A percentile compares a stretch with the other conserved stretches of the same genome.
phyloP scores from a whole-genome alignment of 1,139 yeast species.

The Magnusiomyces ingens region DNA sequence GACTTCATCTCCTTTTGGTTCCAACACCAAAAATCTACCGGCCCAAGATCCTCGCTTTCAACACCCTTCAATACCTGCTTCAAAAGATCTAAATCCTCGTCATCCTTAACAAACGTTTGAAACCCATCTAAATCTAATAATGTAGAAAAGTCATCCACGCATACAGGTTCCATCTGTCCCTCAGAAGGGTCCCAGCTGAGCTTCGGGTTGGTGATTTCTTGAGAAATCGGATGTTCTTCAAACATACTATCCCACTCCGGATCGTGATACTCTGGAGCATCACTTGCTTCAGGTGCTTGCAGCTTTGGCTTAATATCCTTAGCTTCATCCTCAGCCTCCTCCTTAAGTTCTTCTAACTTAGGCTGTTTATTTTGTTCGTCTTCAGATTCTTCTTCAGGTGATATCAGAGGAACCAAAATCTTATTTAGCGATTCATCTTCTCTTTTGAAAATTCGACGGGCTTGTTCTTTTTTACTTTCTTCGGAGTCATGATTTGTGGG shows the following conservation, averaged over 20 bases:
- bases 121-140: conserved; percentile 45
- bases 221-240: conserved; percentile 6
- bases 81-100: conserved; percentile 60
- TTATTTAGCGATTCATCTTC: no score
- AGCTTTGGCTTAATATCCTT: neutral
- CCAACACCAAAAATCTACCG: conserved; percentile 65
- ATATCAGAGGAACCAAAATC: no score
- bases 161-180: conserved; percentile 45
- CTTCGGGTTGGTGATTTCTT: conserved; percentile 4
- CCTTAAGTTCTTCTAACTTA: neutral
- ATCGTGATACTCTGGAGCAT: conserved; percentile 10
- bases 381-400: neutral
- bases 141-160: conserved; percentile 36
- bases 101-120: conserved; percentile 56
- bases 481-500: neutral
- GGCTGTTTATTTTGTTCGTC: neutral
- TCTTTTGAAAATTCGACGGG: neutral
- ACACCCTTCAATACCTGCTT: conserved; percentile 39
- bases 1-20: conserved; percentile 38
- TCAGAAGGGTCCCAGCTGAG: conserved; percentile 20
- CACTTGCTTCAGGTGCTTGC: conserved; percentile 13
- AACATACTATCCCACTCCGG: conserved; percentile 8
- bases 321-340: neutral
- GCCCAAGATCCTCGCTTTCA: conserved; percentile 33
- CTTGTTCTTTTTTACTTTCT: conserved; percentile 8